Evolutionary conservation across 2,329 filamentous ascomycete species (phyloP), one percentile per base, ranked within the genome.

Genomic region (Botryotinia calthae): DNA sequence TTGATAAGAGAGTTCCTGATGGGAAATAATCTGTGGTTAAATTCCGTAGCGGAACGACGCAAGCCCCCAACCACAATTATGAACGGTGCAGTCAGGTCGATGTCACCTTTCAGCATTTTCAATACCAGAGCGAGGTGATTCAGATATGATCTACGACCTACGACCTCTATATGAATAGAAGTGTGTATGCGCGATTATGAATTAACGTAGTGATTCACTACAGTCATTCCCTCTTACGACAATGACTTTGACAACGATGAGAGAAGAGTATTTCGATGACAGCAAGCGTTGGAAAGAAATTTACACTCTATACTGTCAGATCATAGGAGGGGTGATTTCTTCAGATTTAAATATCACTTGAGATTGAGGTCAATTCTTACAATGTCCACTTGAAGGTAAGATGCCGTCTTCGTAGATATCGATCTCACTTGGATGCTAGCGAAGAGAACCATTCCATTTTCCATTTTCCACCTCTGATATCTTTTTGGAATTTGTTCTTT

Each of bases 251-350:
- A 34, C 20, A 48, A 44, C 22, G 28, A 65, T n/a, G 28, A 22
- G 28, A 34, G 25, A 10, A 44, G n/a, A 44, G 9, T 44, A 18
- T 9, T 65, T 2, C n/a, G 10, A 31, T 44, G 9, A 25, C 25
- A n/a, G 34, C 48, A 56, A 31, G 25, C 9, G 18, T 12, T 12
- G 18, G 28, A 7, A 12, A 56, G 20, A 31, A 25, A 5, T 20
- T 12, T 14, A 18, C 16, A 25, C 8, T 16, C 18, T n/a, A 14
- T 18, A 4, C 9, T 28, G 22, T 25, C 37, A 22, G 16, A 8
- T 3, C 7, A 31, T 6, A 0, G 2, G 16, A 22, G 1, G 7
- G 12, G 46, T 34, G 3, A 1, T 40, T 22, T 18, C 18, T 42
- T 44, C 18, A 4, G 12, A 31, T 68, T n/a, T 5, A 9, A 42